Percentiles rank a stretch among this genome's conserved stretches.
phyloP scores from a whole-genome alignment of 1,139 yeast species.

The Geotrichum klebahnii region DNA sequence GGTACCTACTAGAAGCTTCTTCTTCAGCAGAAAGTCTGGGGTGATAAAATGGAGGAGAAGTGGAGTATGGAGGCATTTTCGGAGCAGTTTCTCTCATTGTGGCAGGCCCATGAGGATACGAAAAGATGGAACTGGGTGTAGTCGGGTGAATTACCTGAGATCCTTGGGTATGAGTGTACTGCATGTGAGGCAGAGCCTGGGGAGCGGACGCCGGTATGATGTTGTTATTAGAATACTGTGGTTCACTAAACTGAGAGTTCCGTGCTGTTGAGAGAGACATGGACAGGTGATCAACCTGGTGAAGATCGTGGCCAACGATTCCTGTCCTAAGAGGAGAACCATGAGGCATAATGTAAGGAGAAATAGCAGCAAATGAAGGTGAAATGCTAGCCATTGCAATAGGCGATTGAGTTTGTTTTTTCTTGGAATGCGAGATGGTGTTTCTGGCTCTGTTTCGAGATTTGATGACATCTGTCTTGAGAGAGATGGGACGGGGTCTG shows the following conservation, averaged over 20 bases:
- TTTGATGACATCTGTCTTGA: constrained; percentile 88
- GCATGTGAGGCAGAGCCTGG: not conserved
- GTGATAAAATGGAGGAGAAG: too few species aligned
- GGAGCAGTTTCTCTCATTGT: constrained; percentile 1
- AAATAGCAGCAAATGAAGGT: constrained; percentile 26
- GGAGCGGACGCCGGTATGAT: not conserved
- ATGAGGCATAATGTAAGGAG: constrained; percentile 28
- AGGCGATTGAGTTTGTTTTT: constrained; percentile 21
- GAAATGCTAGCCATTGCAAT: constrained; percentile 26
- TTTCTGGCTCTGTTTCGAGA: constrained; percentile 64
- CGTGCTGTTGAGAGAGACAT: constrained; percentile 4
- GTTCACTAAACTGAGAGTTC: constrained; percentile 2
- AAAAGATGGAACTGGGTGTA: constrained; percentile 18
- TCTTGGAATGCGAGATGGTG: constrained; percentile 9
- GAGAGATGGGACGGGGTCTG: constrained; percentile 80
- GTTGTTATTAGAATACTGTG: not conserved
- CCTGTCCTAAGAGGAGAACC: constrained; percentile 25
- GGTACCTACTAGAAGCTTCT: too few species aligned
- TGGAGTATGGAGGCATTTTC: not conserved
- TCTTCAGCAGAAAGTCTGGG: too few species aligned
- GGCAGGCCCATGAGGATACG: constrained; percentile 11
- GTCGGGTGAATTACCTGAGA: constrained; percentile 2
- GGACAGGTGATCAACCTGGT: constrained; percentile 7
- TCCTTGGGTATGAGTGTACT: not conserved
- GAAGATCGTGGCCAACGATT: constrained; percentile 20